Base-by-base conservation (phyloP, 2,329 filamentous ascomycete genomes). In the Sclerotinia sclerotiorum region DNA sequence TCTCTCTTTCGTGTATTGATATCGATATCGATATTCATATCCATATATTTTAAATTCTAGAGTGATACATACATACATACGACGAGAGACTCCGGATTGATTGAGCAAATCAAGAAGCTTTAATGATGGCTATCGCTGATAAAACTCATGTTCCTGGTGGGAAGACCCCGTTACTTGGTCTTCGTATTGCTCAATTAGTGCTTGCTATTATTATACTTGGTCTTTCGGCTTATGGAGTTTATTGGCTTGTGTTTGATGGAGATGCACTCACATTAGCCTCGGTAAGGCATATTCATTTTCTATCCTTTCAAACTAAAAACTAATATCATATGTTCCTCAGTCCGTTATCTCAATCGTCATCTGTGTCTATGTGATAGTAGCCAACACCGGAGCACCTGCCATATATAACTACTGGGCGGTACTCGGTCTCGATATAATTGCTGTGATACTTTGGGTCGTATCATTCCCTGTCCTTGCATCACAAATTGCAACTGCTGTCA, bases 331-430 rank as follows among this genome's bases (percentile, higher is more conserved):
- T 27, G 4, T 51, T 17, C 6, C 32, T 5, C 51, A 68, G 66
- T 39, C 66, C 8, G 19, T 27, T 10, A 29, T 56, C n/a, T 55
- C 66, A 39, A 51, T 65, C 13, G 29, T 68, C 10, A 55, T 65
- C 13, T 46, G 48, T 29, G 2, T 51, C 66, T 68, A 68, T 55
- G 32, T 65, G 17, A 44, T 68, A 3, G 6, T 19, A 8, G 58
- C 66, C n/a, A 65, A 46, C 17, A 29, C 44, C 0, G 13, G 15
- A 17, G 29, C 27, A 24, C 66, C 58, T 5, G 19, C 3, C 19
- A 13, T 65, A 2, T 68, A 68, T 32, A 68, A 68, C 60, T 64
- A 64, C 39, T 68, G 60, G 58, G 66, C 60, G 11, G 42, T 68
- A 21, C 49, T 68, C 17, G 60, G 39, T 35, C 66, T 68, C 19